A percentile compares a stretch with the other conserved stretches of the same genome.
Conservation (phyloP, 2,329 filamentous ascomycete species). For the Aspergillus aculeatinus region DNA sequence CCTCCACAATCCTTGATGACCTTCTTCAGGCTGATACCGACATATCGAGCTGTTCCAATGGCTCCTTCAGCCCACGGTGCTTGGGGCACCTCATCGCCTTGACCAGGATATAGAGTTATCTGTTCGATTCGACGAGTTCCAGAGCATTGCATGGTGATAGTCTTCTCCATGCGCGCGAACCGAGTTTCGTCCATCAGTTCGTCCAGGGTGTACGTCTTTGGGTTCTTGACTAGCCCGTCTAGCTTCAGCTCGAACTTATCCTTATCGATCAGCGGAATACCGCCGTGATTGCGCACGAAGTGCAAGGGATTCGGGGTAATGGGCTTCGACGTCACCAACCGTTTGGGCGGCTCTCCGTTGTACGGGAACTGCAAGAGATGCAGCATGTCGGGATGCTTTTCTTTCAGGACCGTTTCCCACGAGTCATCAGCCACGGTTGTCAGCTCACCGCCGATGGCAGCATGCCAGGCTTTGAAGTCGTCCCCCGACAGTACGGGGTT, state of each 20-base stretch:
- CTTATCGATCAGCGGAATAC: slow-evolving; percentile 64
- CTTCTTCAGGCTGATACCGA: slow-evolving; percentile 65
- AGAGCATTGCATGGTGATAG: slow-evolving; percentile 65
- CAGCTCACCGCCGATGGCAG: slow-evolving; percentile 51
- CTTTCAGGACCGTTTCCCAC: slow-evolving; percentile 56
- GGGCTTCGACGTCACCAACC: slow-evolving; percentile 53
- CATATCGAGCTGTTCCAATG: slow-evolving; percentile 64
- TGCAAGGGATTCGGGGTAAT: slow-evolving; percentile 64
- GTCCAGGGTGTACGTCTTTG: slow-evolving; percentile 56
- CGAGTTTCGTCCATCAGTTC: slow-evolving; percentile 60
- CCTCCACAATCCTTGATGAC: slow-evolving; percentile 70
- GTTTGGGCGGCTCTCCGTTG: slow-evolving; percentile 62
- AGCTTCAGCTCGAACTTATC: slow-evolving; percentile 56
- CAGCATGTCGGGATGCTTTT: slow-evolving; percentile 62
- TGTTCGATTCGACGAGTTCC: slow-evolving; percentile 70
- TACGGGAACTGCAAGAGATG: slow-evolving; percentile 64
- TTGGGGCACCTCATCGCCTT: slow-evolving; percentile 61
- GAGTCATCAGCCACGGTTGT: slow-evolving; percentile 55
- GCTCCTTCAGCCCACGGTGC: slow-evolving; percentile 63
- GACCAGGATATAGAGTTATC: slow-evolving; percentile 63
- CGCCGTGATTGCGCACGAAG: slow-evolving; percentile 71
- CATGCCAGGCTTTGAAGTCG: slow-evolving; percentile 60
- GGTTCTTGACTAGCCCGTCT: slow-evolving; percentile 61
- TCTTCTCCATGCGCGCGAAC: slow-evolving; percentile 61
- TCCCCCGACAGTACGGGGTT: slow-evolving; percentile 59